Conservation (phyloP, 257 asterid species). For the Anisodus acutangulus region DNA sequence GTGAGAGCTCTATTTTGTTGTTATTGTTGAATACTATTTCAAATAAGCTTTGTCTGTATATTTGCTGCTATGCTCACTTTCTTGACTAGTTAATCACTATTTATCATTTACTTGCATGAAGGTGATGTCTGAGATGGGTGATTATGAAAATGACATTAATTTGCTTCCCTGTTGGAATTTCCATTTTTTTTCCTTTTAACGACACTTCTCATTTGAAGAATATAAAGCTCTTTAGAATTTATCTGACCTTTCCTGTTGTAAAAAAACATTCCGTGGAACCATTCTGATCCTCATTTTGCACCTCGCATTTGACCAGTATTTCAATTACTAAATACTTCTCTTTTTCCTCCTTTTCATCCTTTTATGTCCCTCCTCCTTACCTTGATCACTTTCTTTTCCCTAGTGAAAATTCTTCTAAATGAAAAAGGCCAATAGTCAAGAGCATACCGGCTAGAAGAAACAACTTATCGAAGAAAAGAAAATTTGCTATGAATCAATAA, state of each 20-base stretch:
- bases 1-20: neutral
- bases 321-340: neutral
- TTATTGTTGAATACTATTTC: neutral
- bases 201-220: neutral
- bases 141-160: constrained; percentile 4
- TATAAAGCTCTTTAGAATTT: neutral
- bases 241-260: neutral
- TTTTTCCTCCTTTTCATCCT: neutral
- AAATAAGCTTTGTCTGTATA: neutral
- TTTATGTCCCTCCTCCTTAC: neutral
- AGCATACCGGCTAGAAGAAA: neutral
- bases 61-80: neutral
- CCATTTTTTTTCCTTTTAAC: neutral
- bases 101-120: neutral
- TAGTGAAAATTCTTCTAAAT: neutral
- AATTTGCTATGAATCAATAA: neutral
- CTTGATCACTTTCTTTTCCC: neutral
- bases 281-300: neutral
- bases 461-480: neutral
- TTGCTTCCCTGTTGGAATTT: constrained; percentile 2
- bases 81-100: neutral
- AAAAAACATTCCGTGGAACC: neutral
- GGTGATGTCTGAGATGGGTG: neutral
- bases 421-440: neutral
- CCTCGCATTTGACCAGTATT: neutral